phyloP scores from a whole-genome alignment of 2,329 filamentous ascomycete species.

The Scedosporium apiospermum region DNA sequence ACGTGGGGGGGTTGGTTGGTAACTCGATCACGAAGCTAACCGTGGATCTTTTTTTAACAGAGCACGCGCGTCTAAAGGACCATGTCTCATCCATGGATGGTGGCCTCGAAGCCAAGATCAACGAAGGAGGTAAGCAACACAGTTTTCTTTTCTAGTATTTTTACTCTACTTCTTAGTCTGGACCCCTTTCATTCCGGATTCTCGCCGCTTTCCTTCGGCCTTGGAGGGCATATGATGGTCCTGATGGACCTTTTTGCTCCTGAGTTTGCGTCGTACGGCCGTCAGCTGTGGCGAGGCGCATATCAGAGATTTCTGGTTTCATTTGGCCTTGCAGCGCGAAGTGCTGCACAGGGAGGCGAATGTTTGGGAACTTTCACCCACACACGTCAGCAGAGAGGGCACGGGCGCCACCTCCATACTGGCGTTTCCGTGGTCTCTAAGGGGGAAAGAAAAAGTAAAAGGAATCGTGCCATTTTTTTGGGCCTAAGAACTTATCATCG shows the following conservation, averaged over 20 bases:
- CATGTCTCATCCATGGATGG: constrained; percentile 81
- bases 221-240: not conserved
- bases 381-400: too few species aligned
- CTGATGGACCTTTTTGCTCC: not conserved
- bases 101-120: constrained; percentile 78
- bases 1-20: too few species aligned
- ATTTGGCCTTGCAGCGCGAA: not conserved
- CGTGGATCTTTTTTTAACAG: constrained; percentile 28
- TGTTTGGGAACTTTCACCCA: too few species aligned
- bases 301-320: not conserved
- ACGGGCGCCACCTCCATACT: too few species aligned
- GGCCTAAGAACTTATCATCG: too few species aligned
- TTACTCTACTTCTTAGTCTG: constrained; percentile 7
- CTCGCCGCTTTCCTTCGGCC: not conserved
- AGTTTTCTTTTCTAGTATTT: constrained; percentile 12
- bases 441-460: too few species aligned
- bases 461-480: too few species aligned
- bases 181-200: not conserved
- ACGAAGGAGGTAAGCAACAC: constrained; percentile 73
- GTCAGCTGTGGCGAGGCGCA: not conserved
- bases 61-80: constrained; percentile 89
- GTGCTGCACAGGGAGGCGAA: too few species aligned
- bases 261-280: not conserved
- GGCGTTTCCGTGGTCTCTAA: too few species aligned
- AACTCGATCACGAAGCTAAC: not conserved